phyloP scores from a whole-genome alignment of 2,329 filamentous ascomycete genomes.

The Pseudogymnoascus sp. region DNA sequence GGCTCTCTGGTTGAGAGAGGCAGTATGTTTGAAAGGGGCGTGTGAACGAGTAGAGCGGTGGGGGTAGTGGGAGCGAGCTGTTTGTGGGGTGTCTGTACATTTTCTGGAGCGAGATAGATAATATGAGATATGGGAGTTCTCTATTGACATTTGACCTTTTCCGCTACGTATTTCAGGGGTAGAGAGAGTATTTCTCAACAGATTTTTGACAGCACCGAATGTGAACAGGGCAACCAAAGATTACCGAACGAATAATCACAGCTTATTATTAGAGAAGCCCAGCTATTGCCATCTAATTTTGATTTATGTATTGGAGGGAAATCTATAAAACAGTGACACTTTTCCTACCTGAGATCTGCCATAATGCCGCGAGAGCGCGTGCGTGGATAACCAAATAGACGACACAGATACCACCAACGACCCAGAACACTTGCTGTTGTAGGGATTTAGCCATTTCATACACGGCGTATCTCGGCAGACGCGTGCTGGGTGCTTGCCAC shows the following conservation, averaged over 20 bases:
- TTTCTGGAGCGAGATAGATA: constrained; percentile 6
- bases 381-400: neutral
- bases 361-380: neutral
- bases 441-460: too few relatives aligned
- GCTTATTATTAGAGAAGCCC: neutral
- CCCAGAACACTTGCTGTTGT: neutral
- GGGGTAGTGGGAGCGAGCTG: neutral
- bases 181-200: neutral
- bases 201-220: neutral
- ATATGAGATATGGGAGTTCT: neutral
- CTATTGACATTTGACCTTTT: neutral
- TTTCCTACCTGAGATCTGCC: neutral
- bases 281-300: neutral
- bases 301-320: neutral
- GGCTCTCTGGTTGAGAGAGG: neutral
- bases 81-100: neutral
- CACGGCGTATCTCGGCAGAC: neutral
- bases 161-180: neutral
- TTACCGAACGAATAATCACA: neutral
- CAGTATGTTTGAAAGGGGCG: neutral
- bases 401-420: neutral
- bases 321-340: neutral
- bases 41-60: neutral
- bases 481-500: neutral
- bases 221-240: neutral